Evolutionary conservation across 768 basidiomycete species (phyloP).

Genomic region (Strobilomyces confusus): DNA sequence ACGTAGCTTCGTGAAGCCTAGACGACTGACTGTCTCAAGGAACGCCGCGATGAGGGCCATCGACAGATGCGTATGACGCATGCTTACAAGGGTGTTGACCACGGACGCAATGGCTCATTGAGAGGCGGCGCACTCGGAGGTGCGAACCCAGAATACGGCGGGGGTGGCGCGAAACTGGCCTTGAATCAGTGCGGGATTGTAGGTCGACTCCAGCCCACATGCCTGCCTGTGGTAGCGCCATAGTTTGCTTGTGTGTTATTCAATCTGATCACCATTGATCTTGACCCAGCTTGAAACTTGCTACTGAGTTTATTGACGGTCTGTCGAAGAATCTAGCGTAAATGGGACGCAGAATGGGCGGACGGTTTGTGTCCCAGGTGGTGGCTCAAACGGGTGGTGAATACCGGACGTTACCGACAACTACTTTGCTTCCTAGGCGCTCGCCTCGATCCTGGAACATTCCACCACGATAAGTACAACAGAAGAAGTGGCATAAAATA

Average conservation of each 20-base stretch:
- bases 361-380: too few relatives aligned
- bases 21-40: not conserved
- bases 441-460: too few relatives aligned
- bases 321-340: too few relatives aligned
- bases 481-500: too few relatives aligned
- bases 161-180: not conserved
- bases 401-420: too few relatives aligned
- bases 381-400: too few relatives aligned
- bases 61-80: not conserved
- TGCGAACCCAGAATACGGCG: slow-evolving; percentile 5
- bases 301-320: too few relatives aligned
- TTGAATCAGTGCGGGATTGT: not conserved
- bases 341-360: too few relatives aligned
- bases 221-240: slow-evolving; percentile 5
- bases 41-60: not conserved
- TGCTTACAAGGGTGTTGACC: slow-evolving; percentile 3
- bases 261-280: not conserved
- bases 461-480: too few relatives aligned
- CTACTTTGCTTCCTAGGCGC: too few relatives aligned
- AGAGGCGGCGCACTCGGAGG: not conserved
- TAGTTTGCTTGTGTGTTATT: not conserved
- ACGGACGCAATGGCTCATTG: not conserved
- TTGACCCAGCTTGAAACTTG: not conserved
- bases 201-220: not conserved
- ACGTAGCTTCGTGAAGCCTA: not conserved